Evolutionary conservation across 257 asterid genomes (phyloP), one percentile per base, ranked within the genome.

Genomic region (Penstemon davidsonii): DNA sequence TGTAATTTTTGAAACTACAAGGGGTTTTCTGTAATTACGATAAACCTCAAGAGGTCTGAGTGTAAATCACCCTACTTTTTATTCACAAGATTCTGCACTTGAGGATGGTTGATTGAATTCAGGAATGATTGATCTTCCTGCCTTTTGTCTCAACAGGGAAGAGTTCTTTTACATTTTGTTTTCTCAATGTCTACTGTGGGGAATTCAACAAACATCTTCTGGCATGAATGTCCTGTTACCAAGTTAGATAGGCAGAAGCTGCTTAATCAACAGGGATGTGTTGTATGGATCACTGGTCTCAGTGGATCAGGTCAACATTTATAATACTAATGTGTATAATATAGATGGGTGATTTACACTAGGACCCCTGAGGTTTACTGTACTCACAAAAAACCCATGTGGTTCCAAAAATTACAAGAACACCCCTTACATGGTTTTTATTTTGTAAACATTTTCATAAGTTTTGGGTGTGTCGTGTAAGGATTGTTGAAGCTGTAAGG

Each of bases 271-370:
- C 95, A 86, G 66, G 98, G 98, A 9, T 92, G 97, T 75, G 83
- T 92, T 59, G 95, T 92, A 63, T 92, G 98, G 98, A 90, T 92
- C 76, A 92, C 98, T 53, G 98, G 98, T 62, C 93, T 92, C 57
- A 92, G 98, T 74, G 98, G 98, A 76, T 92, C 98, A 82, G 98
- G 98, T 92, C 54, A 67, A 37, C 51, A 11, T 55, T 59, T 40
- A 8, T 15, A 36, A 2, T 41, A 7, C 12, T 40, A 25, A 25
- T 25, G 33, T 25, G 33, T 25, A 25, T 25, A 25, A 25, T 25
- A 25, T 25, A 25, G 2, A 25, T 25, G 33, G 33, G 33, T 25
- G 2, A 0, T 25, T 25, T 25, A 25, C 33, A 25, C 33, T 25
- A 25, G 33, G 33, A 25, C 33, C 2, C 33, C 33, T 25, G 33